Evolutionary conservation across 225 moss, liverwort and hornwort genomes (phyloP).

Genomic region (Anthoceros angustus): DNA sequence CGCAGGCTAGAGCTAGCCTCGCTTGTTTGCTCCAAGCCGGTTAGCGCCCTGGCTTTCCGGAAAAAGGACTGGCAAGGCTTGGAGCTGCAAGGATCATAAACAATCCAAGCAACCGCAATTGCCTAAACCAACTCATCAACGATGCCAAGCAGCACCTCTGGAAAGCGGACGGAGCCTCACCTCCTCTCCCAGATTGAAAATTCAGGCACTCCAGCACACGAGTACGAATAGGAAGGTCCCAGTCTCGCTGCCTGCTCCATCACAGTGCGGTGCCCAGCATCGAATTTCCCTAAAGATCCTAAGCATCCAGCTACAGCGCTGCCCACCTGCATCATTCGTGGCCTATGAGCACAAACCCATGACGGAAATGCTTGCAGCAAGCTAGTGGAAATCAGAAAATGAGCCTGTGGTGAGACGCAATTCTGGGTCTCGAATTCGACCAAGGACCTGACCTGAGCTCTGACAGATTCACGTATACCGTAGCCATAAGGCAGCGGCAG

Average conservation of each 20-base stretch:
- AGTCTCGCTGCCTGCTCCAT: conserved; percentile 72
- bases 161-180: conserved; percentile 21
- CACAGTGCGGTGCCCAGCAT: conserved; percentile 79
- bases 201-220: conserved; percentile 79
- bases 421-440: not conserved
- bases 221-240: conserved; percentile 59
- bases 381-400: not conserved
- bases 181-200: conserved; percentile 75
- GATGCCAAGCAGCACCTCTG: too few relatives aligned
- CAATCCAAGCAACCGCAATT: too few relatives aligned
- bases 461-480: not conserved
- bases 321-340: not conserved
- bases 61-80: too few relatives aligned
- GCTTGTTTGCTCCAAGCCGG: too few relatives aligned
- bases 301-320: conserved; percentile 47
- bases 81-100: too few relatives aligned
- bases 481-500: not conserved
- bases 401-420: not conserved
- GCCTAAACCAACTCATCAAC: not conserved
- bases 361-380: not conserved
- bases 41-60: too few relatives aligned
- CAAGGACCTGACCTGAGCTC: not conserved
- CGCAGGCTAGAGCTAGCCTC: too few relatives aligned
- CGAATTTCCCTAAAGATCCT: conserved; percentile 84
- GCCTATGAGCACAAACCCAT: not conserved